These are phyloP conservation scores for Paramecium tetraurelia DNA, from an alignment of 73 alveolate species.

Conservation along the genomic window DNA sequence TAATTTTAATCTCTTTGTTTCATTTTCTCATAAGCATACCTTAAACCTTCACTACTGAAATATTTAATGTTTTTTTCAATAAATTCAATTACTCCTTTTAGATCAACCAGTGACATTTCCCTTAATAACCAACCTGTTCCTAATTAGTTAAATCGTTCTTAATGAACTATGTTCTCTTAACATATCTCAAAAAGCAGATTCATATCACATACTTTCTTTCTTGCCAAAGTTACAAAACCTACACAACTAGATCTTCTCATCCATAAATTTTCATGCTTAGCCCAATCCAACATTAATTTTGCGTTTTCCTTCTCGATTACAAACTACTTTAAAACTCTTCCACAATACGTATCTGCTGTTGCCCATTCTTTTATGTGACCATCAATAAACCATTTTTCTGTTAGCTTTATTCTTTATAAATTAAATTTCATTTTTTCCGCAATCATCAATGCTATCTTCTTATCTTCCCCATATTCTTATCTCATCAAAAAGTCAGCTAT, in stretches of 20 bases:
- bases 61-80: background rate
- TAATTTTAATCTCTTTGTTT: background rate
- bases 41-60: slow-evolving; percentile 37
- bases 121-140: slow-evolving; percentile 53
- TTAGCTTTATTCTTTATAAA: background rate
- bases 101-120: background rate
- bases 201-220: slow-evolving; percentile 31
- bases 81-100: slow-evolving; percentile 19
- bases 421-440: background rate
- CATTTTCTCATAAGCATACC: slow-evolving; percentile 45
- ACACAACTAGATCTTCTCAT: slow-evolving; percentile 55
- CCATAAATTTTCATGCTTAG: slow-evolving; percentile 47
- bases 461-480: slow-evolving; percentile 36
- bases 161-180: background rate
- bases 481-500: background rate
- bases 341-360: slow-evolving; percentile 14
- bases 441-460: slow-evolving; percentile 10
- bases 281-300: slow-evolving; percentile 43
- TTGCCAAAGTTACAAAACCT: slow-evolving; percentile 6
- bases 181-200: background rate
- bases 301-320: background rate
- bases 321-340: background rate
- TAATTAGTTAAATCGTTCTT: slow-evolving; percentile 31
- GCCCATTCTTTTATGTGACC: slow-evolving; percentile 41
- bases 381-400: slow-evolving; percentile 45